Evolutionary conservation across 2,329 filamentous ascomycete genomes (phyloP).

Genomic region (Aspergillus sp.): DNA sequence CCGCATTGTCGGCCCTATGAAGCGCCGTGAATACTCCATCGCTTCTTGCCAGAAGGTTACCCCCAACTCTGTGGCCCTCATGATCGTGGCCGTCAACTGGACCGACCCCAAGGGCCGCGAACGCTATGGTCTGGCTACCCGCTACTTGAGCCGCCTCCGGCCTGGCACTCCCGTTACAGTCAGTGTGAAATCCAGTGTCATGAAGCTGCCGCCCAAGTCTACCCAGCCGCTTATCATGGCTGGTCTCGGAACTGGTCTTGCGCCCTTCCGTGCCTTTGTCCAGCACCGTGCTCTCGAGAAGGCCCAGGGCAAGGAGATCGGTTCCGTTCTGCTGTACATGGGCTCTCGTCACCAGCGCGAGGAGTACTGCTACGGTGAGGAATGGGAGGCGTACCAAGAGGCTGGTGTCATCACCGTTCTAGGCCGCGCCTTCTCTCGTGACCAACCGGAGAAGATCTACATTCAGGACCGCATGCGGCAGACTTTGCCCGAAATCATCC

Average conservation of each 20-base stretch:
- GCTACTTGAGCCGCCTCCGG: constrained; percentile 75
- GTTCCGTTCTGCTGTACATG: constrained; percentile 90
- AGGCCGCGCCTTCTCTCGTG: constrained; percentile 89
- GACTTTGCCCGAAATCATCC: constrained; percentile 74
- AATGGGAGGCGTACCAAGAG: constrained; percentile 97
- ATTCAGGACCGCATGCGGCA: constrained; percentile 98
- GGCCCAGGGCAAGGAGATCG: constrained; percentile 93
- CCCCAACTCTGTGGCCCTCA: constrained; percentile 82
- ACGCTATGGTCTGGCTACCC: constrained; percentile 89
- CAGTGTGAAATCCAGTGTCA: constrained; percentile 95
- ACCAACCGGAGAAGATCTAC: constrained; percentile 98
- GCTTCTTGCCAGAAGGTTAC: constrained; percentile 95
- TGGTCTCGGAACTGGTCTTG: constrained; percentile 93
- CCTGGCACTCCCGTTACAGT: constrained; percentile 79
- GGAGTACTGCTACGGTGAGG: constrained; percentile 97
- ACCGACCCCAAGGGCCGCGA: constrained; percentile 82
- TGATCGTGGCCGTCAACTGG: constrained; percentile 98
- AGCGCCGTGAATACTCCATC: constrained; percentile 98
- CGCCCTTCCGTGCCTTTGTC: constrained; percentile 98
- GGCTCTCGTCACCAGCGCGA: constrained; percentile 95
- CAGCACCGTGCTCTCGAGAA: constrained; percentile 98
- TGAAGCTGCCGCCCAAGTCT: constrained; percentile 90
- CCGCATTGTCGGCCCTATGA: constrained; percentile 84
- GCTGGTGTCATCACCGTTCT: constrained; percentile 93
- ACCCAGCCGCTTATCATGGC: constrained; percentile 98